Evolutionary conservation across 441 rosid species (phyloP), one percentile per base, ranked within the genome.

Genomic region (Syzygium malaccense): DNA sequence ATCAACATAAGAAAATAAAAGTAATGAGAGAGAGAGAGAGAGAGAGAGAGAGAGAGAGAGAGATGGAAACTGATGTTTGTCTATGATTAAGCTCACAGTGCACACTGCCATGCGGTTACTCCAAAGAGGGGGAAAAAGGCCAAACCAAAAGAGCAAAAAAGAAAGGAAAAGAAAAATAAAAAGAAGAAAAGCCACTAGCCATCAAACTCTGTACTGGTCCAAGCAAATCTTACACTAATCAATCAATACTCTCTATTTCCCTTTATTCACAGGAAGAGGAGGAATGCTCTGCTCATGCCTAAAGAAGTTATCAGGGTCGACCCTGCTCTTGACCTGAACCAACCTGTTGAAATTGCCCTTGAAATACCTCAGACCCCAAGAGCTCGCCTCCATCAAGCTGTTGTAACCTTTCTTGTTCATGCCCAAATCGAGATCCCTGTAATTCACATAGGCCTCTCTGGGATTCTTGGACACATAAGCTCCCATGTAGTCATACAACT

Each of bases 21-120:
- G 87, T 93, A 93, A 71, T 95, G 91, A 87, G 93, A 95, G 90
- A 95, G 57, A 23, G 55, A 26, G 58, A 37, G 45, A 41, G 91
- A 87, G 93, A 95, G 90, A 28, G 68, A 60, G 68, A 58, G 94
- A 95, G 90, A 94, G 60, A 26, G 56, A 14, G 79, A 33, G 80
- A 13, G 3, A 6, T 12, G 15, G 15, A 71, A 37, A 71, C 80
- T 1, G 49, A 71, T 71, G 3, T 71, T 37, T 37, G 28, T 71
- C 23, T 71, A 5, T 37, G 51, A 71, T 68, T 33, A 37, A 33
- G 79, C 48, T 68, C 48, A 68, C 68, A 62, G 68, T n/a, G 15
- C 71, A 60, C 79, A 37, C 80, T 37, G 49, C 49, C 80, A 37
- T 11, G 80, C 15, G 37, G 80, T 71, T 37, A 71, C 17, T 41